These are phyloP conservation scores for Nicotiana sylvestris DNA, from an alignment of 257 asterid species.

Conservation along the genomic window DNA sequence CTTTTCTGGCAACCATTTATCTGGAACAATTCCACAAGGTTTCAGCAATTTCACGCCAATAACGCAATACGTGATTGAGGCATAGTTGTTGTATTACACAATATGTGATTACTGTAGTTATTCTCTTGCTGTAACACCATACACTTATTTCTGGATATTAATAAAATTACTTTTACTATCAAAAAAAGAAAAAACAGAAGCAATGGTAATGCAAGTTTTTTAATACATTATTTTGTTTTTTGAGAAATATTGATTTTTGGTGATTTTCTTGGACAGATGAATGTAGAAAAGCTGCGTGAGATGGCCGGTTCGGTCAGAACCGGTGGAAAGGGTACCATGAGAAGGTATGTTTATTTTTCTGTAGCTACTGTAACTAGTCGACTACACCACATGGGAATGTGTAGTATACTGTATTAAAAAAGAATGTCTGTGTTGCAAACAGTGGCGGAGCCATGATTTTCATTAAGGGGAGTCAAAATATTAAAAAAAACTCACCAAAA, in stretches of 20 bases:
- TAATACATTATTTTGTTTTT: not conserved
- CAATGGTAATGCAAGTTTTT: not conserved
- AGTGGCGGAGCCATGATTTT: too few relatives aligned
- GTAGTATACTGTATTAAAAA: not conserved
- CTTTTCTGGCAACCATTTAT: slow-evolving; percentile 30
- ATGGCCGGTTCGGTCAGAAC: slow-evolving; percentile 81
- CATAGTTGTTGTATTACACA: too few relatives aligned
- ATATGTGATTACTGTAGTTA: too few relatives aligned
- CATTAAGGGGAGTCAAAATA: too few relatives aligned
- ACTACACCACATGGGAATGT: not conserved
- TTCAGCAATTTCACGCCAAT: slow-evolving; percentile 19
- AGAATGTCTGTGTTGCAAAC: not conserved
- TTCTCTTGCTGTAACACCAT: too few relatives aligned
- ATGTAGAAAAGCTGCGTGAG: slow-evolving; percentile 70
- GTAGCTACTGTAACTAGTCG: not conserved
- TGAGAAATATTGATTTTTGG: not conserved
- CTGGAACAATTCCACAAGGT: slow-evolving; percentile 32
- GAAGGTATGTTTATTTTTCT: slow-evolving; percentile 40
- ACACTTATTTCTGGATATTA: too few relatives aligned
- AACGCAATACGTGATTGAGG: too few relatives aligned
- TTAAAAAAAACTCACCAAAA: too few relatives aligned
- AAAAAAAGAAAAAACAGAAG: too few relatives aligned
- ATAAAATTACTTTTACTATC: too few relatives aligned
- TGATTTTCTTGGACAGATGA: slow-evolving; percentile 42
- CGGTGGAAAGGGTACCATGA: slow-evolving; percentile 73